Evolutionary conservation across 208 protist genomes (phyloP).

Genomic region (Ichthyophonus hoferi): DNA sequence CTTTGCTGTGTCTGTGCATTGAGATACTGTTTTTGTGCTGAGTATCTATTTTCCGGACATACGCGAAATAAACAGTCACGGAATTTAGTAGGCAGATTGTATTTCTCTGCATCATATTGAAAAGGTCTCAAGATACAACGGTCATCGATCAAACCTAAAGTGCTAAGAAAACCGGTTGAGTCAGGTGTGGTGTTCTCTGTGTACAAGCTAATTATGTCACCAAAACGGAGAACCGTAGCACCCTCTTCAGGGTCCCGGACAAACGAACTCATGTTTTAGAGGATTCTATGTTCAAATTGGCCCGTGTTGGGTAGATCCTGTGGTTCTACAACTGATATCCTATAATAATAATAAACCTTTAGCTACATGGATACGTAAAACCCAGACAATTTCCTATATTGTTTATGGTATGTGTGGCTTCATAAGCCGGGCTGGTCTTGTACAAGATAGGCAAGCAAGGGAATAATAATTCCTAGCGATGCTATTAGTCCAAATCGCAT

Average conservation of each 20-base stretch:
- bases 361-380: too few species aligned
- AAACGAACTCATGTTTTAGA: too few species aligned
- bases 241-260: neutral
- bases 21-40: conserved; percentile 32
- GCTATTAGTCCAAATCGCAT: too few species aligned
- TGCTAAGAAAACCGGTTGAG: neutral
- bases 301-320: too few species aligned
- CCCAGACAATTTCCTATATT: too few species aligned
- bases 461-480: too few species aligned
- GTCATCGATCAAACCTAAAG: conserved; percentile 38
- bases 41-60: conserved; percentile 41
- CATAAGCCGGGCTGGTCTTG: too few species aligned
- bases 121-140: conserved; percentile 35
- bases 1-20: conserved; percentile 15
- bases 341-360: too few species aligned
- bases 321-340: too few species aligned
- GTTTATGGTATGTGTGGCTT: too few species aligned
- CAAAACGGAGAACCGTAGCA: neutral
- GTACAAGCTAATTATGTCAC: conserved; percentile 28
- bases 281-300: too few species aligned
- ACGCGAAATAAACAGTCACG: conserved; percentile 44
- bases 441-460: too few species aligned
- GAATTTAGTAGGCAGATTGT: conserved; percentile 40
- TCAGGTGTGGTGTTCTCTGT: neutral
- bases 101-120: neutral